Evolutionary conservation across 495 filamentous ascomycete species (phyloP), one percentile per base, ranked within the genome.

Genomic region (Hypoxylon lienhwacheense): DNA sequence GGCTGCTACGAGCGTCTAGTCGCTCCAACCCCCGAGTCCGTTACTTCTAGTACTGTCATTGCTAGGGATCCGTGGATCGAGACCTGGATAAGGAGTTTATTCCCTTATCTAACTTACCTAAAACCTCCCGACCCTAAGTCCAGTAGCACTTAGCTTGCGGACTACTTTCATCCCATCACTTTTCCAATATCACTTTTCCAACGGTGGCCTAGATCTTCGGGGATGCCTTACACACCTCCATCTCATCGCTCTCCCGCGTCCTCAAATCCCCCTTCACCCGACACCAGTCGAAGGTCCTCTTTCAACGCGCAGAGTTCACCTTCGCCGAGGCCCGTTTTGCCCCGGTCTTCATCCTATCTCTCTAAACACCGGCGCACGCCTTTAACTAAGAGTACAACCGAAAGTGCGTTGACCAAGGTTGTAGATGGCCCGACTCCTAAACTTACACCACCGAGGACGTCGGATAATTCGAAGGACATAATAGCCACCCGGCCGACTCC

Each of bases 151-250:
- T 36, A 55, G 35, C 20, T 44, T 32, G 54, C 49, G 48, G 58
- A 65, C 48, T 39, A 29, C 32, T n/a, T n/a, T n/a, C 25, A 47
- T 48, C 32, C 45, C 44, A 37, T 42, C 52, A 55, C 51, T 24
- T 37, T 55, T 41, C 37, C 48, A 37, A 48, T 45, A 29, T 60
- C 31, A 29, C 60, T 47, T 59, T 58, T 55, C 40, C 41, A 53
- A 54, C 53, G 53, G 56, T 59, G 65, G 58, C 60, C 67, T 72
- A 70, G 17, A 60, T 54, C 53, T 10, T 46, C 65, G 61, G 67
- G 73, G 78, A 96, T 96, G 91, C 91, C 91, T 77, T 96, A 96
- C 80, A 95, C 91, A 70, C 90, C 91, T 56, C 91, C 91, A 42
- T 80, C 83, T 64, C 85, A 86, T 76, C 77, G 81, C 75, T 91